These are phyloP conservation scores for Durusdinium trenchii DNA, from an alignment of 73 alveolate genomes.

Conservation along the genomic window DNA sequence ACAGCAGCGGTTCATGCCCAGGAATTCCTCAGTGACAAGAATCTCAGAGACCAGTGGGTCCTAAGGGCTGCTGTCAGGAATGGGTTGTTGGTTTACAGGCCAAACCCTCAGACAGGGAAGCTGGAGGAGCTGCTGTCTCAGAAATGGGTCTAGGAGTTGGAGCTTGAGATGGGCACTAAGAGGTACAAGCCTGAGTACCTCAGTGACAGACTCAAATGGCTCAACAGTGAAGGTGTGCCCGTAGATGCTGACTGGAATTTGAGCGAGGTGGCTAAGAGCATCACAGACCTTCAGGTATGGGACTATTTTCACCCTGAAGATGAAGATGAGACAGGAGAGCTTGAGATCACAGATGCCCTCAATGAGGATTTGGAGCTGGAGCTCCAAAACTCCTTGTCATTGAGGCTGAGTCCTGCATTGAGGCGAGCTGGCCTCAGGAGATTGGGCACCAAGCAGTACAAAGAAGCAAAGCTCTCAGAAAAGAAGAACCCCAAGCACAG, in stretches of 20 bases:
- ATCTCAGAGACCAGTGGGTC: neutral
- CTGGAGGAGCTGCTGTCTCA: neutral
- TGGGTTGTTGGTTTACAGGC: neutral
- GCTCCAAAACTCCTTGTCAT: neutral
- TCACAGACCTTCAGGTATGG: constrained; percentile 24
- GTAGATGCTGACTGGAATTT: neutral
- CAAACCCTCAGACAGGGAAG: neutral
- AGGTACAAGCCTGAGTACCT: too few relatives aligned
- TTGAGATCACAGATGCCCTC: neutral
- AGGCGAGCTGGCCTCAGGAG: neutral
- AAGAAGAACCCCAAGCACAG: too few relatives aligned
- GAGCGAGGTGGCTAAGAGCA: neutral
- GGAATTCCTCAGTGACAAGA: neutral
- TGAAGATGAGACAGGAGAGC: neutral
- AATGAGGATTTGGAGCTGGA: neutral
- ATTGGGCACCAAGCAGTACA: neutral
- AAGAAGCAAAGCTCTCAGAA: too few relatives aligned
- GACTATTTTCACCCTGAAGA: neutral
- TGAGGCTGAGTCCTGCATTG: neutral
- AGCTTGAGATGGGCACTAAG: neutral
- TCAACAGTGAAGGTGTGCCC: neutral
- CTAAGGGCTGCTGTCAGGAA: constrained; percentile 20
- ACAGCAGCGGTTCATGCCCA: neutral
- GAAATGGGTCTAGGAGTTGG: neutral
- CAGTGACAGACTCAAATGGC: constrained; percentile 4